Conservation (phyloP, 306 rosid genomes). For the Glycine latifolia region DNA sequence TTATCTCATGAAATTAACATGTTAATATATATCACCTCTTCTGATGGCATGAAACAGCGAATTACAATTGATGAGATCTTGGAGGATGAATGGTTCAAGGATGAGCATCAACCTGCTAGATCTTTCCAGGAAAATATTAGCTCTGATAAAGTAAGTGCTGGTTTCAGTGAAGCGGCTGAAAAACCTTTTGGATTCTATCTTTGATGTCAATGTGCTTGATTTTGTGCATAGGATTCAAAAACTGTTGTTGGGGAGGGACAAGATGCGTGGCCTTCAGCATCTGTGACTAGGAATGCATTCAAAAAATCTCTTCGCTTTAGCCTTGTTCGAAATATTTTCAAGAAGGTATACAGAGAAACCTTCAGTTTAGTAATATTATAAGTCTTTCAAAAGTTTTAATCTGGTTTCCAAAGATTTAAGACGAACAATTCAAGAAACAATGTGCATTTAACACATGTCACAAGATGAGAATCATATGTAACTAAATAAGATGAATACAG, state of each 20-base stretch:
- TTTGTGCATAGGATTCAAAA: constrained; percentile 49
- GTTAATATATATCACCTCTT: constrained; percentile 10
- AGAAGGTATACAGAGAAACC: too few species aligned
- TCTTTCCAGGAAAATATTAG: constrained; percentile 35
- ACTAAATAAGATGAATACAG: too few species aligned
- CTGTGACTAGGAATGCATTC: constrained; percentile 59
- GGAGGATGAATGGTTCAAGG: constrained; percentile 85
- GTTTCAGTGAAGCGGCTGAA: constrained; percentile 56
- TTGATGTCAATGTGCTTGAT: constrained; percentile 22
- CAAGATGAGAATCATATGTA: too few species aligned
- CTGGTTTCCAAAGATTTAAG: too few species aligned
- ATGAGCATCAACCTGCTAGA: constrained; percentile 66
- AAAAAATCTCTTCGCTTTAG: too few species aligned
- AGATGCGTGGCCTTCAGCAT: constrained; percentile 56
- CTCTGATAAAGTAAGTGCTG: constrained; percentile 51
- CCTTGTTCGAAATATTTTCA: too few species aligned
- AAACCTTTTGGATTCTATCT: constrained; percentile 13
- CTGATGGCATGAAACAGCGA: constrained; percentile 60
- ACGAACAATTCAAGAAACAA: too few species aligned
- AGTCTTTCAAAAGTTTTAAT: too few species aligned
- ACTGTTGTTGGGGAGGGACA: constrained; percentile 50
- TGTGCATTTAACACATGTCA: too few species aligned
- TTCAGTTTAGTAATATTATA: too few species aligned
- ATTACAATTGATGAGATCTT: constrained; percentile 70
- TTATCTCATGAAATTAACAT: background rate